phyloP scores from a whole-genome alignment of 202 grass and related monocot genomes.

The Panicum hallii region DNA sequence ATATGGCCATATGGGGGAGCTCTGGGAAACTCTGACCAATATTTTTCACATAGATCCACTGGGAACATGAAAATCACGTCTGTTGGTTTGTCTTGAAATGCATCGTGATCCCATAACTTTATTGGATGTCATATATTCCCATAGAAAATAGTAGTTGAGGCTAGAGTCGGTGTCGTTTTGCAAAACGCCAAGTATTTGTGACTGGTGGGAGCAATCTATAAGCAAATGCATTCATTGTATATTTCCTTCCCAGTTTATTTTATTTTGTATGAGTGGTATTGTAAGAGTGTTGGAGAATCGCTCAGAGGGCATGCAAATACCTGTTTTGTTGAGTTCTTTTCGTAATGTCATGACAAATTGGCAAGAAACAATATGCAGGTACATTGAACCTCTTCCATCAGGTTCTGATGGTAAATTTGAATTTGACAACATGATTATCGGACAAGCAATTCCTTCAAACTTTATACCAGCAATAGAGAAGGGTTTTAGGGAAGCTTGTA shows the following conservation, averaged over 20 bases:
- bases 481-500: conserved; percentile 94
- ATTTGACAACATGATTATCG: conserved; percentile 95
- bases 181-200: neutral
- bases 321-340: conserved; percentile 23
- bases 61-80: neutral
- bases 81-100: neutral
- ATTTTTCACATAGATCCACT: neutral
- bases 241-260: neutral
- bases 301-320: neutral
- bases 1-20: neutral
- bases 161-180: neutral
- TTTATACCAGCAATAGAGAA: conserved; percentile 98
- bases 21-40: neutral
- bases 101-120: neutral
- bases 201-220: neutral
- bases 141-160: conserved; percentile 20
- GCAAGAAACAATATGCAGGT: conserved; percentile 59
- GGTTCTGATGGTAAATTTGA: conserved; percentile 78
- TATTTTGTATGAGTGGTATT: neutral
- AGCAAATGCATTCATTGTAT: neutral
- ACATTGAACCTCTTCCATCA: conserved; percentile 88
- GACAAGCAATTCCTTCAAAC: conserved; percentile 91
- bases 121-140: conserved; percentile 6
- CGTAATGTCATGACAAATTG: conserved; percentile 29
- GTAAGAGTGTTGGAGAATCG: neutral